A percentile compares a stretch with the other conserved stretches of the same genome.
These are phyloP conservation scores for Candida labiduridarum DNA, from an alignment of 1,139 yeast species.

Conservation along the genomic window DNA sequence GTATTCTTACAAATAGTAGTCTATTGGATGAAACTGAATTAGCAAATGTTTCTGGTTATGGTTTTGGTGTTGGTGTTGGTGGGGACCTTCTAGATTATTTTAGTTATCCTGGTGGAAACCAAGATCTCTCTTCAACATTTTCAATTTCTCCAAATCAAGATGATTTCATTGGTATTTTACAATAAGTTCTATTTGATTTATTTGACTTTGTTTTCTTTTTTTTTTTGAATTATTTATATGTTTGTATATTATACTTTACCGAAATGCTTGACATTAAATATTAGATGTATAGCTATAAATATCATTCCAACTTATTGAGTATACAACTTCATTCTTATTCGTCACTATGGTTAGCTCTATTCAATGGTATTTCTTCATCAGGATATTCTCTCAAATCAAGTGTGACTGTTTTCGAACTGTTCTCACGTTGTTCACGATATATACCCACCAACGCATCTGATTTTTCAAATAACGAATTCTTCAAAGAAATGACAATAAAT, in stretches of 20 bases:
- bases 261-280: neutral
- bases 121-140: neutral
- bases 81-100: neutral
- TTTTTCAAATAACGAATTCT: constrained; percentile 82
- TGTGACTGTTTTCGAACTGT: constrained; percentile 76
- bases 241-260: neutral
- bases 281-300: neutral
- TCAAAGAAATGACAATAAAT: constrained; percentile 90
- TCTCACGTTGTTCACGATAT: constrained; percentile 78
- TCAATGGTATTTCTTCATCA: constrained; percentile 30
- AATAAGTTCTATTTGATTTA: neutral
- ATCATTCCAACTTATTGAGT: neutral
- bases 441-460: constrained; percentile 94
- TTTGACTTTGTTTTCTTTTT: neutral
- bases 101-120: neutral
- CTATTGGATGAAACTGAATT: constrained; percentile 1
- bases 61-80: neutral
- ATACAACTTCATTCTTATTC: too few relatives aligned
- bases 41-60: neutral
- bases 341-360: constrained; percentile 9
- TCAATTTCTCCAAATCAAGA: neutral
- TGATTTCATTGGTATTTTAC: neutral
- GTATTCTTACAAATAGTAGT: neutral
- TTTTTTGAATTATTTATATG: neutral
- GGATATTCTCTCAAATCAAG: constrained; percentile 70